Percentiles rank a stretch among this genome's conserved stretches.
Conservation (phyloP, 2,329 filamentous ascomycete species). For the Fusarium pseudoanthophilum region DNA sequence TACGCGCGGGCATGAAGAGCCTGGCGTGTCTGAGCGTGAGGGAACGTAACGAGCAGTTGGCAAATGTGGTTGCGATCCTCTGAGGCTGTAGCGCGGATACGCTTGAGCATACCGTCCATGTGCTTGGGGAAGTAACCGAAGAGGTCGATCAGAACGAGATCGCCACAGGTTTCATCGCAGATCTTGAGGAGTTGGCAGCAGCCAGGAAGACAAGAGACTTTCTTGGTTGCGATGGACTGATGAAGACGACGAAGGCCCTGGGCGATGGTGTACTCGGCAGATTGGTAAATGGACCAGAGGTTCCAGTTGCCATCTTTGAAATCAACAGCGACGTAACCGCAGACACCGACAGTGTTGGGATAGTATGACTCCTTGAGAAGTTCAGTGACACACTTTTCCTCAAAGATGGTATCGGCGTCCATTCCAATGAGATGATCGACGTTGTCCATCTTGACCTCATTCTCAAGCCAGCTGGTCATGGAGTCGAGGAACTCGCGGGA, state of each 20-base stretch:
- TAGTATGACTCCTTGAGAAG: not conserved
- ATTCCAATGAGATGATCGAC: not conserved
- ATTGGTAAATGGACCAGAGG: not conserved
- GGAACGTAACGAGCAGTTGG: not conserved
- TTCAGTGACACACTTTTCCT: not conserved
- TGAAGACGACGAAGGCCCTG: not conserved
- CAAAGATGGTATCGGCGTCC: not conserved
- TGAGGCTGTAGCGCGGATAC: not conserved
- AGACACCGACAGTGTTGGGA: not conserved
- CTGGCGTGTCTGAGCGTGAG: not conserved
- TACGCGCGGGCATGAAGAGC: not conserved
- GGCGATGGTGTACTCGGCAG: not conserved
- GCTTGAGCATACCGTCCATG: slow-evolving; percentile 1
- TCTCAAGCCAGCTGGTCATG: not conserved
- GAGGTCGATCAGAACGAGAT: not conserved
- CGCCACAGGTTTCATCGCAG: not conserved
- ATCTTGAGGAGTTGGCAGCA: not conserved
- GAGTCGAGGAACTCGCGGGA: not conserved
- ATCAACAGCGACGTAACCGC: not conserved
- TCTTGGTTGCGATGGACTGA: not conserved
- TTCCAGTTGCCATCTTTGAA: not conserved
- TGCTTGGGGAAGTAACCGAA: not conserved
- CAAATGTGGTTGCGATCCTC: not conserved
- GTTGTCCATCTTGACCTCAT: not conserved
- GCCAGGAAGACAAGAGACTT: not conserved